Conservation (phyloP, 176 grass and related monocot species). For the Elymus sibiricus region DNA sequence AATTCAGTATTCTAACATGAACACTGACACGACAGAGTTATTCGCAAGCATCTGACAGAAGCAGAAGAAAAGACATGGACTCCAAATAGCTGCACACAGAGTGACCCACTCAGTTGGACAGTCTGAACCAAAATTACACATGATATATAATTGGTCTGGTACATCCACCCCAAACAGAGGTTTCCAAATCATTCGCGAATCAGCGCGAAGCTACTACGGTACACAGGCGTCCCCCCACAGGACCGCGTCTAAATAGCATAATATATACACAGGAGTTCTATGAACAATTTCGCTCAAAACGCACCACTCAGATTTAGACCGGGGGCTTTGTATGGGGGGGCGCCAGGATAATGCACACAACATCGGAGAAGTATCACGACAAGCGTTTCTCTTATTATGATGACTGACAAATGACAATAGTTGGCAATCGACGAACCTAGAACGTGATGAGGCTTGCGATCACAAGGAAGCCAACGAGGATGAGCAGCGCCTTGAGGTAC, state of each 20-base stretch:
- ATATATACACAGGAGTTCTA: constrained; percentile 42
- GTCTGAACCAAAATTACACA: background rate
- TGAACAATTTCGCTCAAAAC: constrained; percentile 22
- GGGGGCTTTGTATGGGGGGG: background rate
- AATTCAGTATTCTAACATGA: too few relatives aligned
- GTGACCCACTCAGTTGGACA: background rate
- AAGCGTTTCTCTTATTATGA: constrained; percentile 19
- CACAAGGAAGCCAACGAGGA: constrained; percentile 85
- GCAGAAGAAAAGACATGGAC: too few relatives aligned
- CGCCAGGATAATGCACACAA: constrained; percentile 6
- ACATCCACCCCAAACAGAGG: background rate
- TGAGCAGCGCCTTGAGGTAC: constrained; percentile 74
- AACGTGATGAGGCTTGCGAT: constrained; percentile 80
- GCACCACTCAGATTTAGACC: background rate
- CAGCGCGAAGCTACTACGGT: constrained; percentile 3
- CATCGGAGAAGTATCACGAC: background rate
- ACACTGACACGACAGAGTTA: too few relatives aligned
- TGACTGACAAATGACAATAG: background rate
- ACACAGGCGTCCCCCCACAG: background rate
- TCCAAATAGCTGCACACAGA: too few relatives aligned
- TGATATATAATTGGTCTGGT: background rate
- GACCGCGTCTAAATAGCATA: constrained; percentile 15
- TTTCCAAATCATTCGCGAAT: constrained; percentile 24
- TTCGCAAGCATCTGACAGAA: too few relatives aligned
- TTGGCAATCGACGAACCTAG: constrained; percentile 33